phyloP scores from a whole-genome alignment of 163 green algal genomes.

The Chloroidium sp. region DNA sequence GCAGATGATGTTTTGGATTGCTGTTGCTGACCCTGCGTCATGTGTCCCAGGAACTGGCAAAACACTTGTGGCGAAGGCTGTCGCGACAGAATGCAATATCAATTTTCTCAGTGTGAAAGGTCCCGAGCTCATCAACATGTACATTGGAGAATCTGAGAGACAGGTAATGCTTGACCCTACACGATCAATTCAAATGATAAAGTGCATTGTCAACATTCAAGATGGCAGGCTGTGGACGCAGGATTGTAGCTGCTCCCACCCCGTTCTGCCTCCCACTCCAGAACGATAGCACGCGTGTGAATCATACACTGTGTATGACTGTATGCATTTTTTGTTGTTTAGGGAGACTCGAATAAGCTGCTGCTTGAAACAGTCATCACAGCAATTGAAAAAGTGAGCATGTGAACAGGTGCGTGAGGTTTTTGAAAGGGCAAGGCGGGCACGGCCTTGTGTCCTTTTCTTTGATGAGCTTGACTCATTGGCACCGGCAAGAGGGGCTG shows the following conservation, averaged over 20 bases:
- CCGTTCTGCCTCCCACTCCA: too few relatives aligned
- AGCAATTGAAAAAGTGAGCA: too few relatives aligned
- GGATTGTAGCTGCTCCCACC: too few relatives aligned
- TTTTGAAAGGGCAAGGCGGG: slow-evolving; percentile 69
- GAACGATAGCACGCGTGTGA: too few relatives aligned
- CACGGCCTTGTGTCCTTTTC: slow-evolving; percentile 80
- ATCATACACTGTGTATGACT: too few relatives aligned
- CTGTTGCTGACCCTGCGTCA: too few relatives aligned
- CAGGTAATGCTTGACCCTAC: slow-evolving; percentile 36
- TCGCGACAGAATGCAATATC: slow-evolving; percentile 76
- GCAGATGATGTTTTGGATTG: too few relatives aligned
- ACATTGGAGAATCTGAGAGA: slow-evolving; percentile 79
- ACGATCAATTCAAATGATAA: background rate
- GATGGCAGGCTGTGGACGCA: too few relatives aligned
- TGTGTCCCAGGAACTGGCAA: slow-evolving; percentile 71
- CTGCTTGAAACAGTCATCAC: too few relatives aligned
- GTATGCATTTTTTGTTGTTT: too few relatives aligned
- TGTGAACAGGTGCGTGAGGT: slow-evolving; percentile 57
- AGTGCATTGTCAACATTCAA: background rate
- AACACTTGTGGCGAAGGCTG: slow-evolving; percentile 90
- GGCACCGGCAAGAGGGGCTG: slow-evolving; percentile 62
- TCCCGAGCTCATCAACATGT: slow-evolving; percentile 93
- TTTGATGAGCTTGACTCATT: slow-evolving; percentile 91
- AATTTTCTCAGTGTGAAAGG: slow-evolving; percentile 90
- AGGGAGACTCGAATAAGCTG: too few relatives aligned